Base-by-base conservation (phyloP, 2,329 filamentous ascomycete species). In the Aspergillus thermomutatus region DNA sequence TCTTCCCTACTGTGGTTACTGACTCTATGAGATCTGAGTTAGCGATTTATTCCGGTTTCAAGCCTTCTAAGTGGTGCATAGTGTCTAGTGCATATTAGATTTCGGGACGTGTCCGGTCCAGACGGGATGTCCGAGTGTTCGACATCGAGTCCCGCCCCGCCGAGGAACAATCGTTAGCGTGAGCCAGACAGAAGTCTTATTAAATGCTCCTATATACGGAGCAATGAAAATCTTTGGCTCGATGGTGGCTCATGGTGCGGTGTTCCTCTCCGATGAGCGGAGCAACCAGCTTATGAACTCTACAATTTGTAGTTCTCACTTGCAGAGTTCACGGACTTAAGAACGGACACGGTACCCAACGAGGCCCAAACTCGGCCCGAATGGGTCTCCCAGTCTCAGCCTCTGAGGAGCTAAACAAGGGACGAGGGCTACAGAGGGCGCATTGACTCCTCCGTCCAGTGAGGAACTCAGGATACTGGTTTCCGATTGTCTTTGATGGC, bases 71-170 rank as follows among this genome's bases (percentile, higher is more conserved):
- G 3, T 17, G 11, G 25, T 43, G 51, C 26, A 19, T 43, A 47
- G 43, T 41, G 27, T 47, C 28, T 43, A 54, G 43, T 45, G 25
- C 57, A 46, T 19, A 27, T 14, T 8, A 26, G 53, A 26, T 28
- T 52, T 61, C 59, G 57, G 59, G 52, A 49, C 37, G 41, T 53
- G 58, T 62, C 61, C 61, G 60, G 60, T 51, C 61, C 60, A 63
- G 56, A 58, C 60, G 54, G 60, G 55, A 54, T 55, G 56, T 52
- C 58, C 54, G 58, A 62, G 54, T 40, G 48, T 41, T 27, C 34
- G 54, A 56, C 25, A 17, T 46, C 10, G 41, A 34, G 50, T 62
- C 61, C 43, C 61, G 61, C 61, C 60, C 61, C 61, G 60, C 60
- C 50, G 43, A 46, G 21, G 43, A 46, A 26, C 34, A 40, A 10